A percentile compares a stretch with the other conserved stretches of the same genome.
phyloP scores from a whole-genome alignment of 768 basidiomycete genomes.

The Kwoniella dejecticola region DNA sequence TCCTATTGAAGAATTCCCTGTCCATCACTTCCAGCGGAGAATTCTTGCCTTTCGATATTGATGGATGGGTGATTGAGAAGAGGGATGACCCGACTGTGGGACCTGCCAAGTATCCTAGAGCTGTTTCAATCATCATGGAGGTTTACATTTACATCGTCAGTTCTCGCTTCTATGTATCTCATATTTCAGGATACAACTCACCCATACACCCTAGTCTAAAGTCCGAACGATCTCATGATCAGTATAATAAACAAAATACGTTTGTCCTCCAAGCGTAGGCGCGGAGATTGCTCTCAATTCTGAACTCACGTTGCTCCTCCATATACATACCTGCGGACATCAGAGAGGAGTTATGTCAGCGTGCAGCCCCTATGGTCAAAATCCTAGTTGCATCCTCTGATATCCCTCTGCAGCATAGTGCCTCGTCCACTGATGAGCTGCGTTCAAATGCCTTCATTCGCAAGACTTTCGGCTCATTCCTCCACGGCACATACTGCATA shows the following conservation, averaged over 20 bases:
- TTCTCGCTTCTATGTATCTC: too few relatives aligned
- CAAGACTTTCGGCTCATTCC: too few relatives aligned
- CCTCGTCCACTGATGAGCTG: too few relatives aligned
- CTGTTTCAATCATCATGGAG: too few relatives aligned
- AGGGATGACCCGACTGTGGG: constrained; percentile 53
- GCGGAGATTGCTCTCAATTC: too few relatives aligned
- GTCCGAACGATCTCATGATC: neutral
- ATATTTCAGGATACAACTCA: too few relatives aligned
- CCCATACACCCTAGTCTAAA: constrained; percentile 49
- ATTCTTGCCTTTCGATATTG: constrained; percentile 35
- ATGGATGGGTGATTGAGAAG: constrained; percentile 48
- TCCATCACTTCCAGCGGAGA: constrained; percentile 49
- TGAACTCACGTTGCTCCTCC: constrained; percentile 52
- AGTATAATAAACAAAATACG: too few relatives aligned
- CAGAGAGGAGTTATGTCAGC: neutral
- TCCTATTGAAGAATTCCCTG: constrained; percentile 47
- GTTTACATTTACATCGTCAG: too few relatives aligned
- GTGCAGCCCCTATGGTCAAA: neutral
- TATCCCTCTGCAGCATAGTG: too few relatives aligned
- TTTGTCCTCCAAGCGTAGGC: too few relatives aligned
- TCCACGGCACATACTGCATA: too few relatives aligned
- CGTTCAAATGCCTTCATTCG: too few relatives aligned
- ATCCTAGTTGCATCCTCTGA: neutral
- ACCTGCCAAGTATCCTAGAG: constrained; percentile 53
- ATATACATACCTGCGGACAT: constrained; percentile 40